Evolutionary conservation across 768 basidiomycete genomes (phyloP), one percentile per base, ranked within the genome.

Genomic region (Podaxis rugospora): DNA sequence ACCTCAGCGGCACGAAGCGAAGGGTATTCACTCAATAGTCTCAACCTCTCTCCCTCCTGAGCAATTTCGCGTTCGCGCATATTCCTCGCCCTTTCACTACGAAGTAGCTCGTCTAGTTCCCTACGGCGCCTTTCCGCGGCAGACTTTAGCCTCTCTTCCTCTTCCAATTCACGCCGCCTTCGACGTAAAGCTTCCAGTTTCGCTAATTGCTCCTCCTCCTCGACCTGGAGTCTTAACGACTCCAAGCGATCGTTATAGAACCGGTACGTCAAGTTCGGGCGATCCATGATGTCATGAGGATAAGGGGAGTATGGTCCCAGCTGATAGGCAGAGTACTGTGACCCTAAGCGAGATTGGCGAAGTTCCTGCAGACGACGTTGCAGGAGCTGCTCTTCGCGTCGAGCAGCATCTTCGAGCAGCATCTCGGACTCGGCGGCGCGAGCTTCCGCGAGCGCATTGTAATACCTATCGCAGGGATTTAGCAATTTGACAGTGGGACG

Each of bases 341-440:
- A n/a, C 21, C n/a, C 32, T 42, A 70, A 55, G 14, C 44, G 53
- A 49, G 59, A 35, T 25, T 50, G 44, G 23, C 44, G 52, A 44
- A 54, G 53, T 21, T 70, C 68, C 13, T 67, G 37, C 25, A 73
- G 40, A 42, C 70, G 68, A 44, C 62, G 65, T 51, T 67, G 70
- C 13, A 76, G 65, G 21, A 65, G 67, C 18, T 66, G 67, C 59
- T 77, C 75, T 53, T 75, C 77, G 5, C 64, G 69, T 44, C 66
- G 71, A 5, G 65, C 61, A 36, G 72, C 71, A 51, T 76, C 68
- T 4, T 69, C 71, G 40, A 73, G 71, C 37, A 78, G 66, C 40
- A 74, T 76, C 44, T 76, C 72, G 13, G 70, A 70, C 63, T 77
- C 74, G 5, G 77, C 75, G 51, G 74, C 70, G 60, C 71, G 69